phyloP scores from a whole-genome alignment of 106 monocot species.

The Allium sativum region DNA sequence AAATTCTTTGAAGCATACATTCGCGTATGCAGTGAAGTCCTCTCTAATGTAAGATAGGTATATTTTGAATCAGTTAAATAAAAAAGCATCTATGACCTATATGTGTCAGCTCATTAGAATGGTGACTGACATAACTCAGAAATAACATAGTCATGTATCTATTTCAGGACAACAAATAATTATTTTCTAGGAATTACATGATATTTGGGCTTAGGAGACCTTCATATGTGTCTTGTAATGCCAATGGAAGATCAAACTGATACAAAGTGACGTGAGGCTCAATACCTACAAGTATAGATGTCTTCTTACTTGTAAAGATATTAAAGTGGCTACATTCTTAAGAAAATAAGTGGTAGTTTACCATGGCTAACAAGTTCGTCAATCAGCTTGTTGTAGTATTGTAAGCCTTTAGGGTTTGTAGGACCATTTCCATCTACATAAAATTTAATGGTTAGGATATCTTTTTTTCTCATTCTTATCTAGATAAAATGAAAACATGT shows the following conservation, averaged over 20 bases:
- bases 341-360: not conserved
- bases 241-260: constrained; percentile 8
- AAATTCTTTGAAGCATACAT: constrained; percentile 49
- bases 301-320: too few species aligned
- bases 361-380: constrained; percentile 32
- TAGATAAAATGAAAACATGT: too few species aligned
- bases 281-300: constrained; percentile 7
- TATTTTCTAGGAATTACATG: not conserved
- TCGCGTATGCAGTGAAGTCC: constrained; percentile 40
- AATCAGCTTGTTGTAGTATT: constrained; percentile 36
- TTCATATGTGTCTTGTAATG: constrained; percentile 2
- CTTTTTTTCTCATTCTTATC: too few species aligned
- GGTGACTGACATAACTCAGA: too few species aligned
- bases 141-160: too few species aligned
- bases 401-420: constrained; percentile 30
- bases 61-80: too few species aligned
- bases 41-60: constrained; percentile 15
- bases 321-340: too few species aligned
- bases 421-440: constrained; percentile 27
- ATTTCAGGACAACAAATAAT: too few species aligned
- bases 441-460: not conserved
- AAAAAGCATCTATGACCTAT: too few species aligned
- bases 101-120: too few species aligned
- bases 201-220: constrained; percentile 3
- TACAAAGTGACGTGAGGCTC: constrained; percentile 16